These are phyloP conservation scores for Kwoniella bestiolae DNA, from an alignment of 768 basidiomycete genomes.

Conservation along the genomic window DNA sequence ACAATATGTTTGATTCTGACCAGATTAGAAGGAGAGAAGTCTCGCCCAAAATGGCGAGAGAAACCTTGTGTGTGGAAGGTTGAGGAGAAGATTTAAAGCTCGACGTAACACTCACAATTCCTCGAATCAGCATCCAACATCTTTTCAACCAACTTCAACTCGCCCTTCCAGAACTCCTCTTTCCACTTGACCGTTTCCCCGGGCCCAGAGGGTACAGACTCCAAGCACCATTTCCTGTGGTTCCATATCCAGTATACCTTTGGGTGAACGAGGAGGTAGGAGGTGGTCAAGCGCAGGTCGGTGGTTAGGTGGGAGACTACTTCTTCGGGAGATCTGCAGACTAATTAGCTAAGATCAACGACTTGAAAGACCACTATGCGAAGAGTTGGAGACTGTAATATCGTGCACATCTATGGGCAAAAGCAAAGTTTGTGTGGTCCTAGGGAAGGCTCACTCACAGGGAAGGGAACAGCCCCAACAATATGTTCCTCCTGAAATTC, in stretches of 20 bases:
- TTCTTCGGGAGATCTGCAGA: conserved; percentile 59
- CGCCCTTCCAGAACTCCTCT: conserved; percentile 77
- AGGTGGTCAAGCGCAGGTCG: conserved; percentile 80
- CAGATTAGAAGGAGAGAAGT: no score
- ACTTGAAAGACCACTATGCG: no score
- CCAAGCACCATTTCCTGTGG: conserved; percentile 92
- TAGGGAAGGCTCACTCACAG: conserved; percentile 61
- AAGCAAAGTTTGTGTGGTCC: no score
- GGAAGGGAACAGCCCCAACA: conserved; percentile 71
- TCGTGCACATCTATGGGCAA: no score
- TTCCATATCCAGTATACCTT: conserved; percentile 99
- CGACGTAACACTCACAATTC: conserved; percentile 84
- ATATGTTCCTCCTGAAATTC: conserved; percentile 87
- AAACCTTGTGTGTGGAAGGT: no score
- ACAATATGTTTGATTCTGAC: no score
- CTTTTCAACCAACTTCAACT: conserved; percentile 85
- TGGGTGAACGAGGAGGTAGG: conserved; percentile 78
- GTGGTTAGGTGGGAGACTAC: conserved; percentile 68
- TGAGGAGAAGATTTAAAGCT: no score
- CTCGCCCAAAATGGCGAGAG: no score
- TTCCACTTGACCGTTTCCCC: conserved; percentile 65
- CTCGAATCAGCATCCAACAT: conserved; percentile 89
- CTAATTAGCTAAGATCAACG: neutral
- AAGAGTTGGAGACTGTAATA: no score
- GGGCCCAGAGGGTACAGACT: conserved; percentile 78